Conservation (phyloP, 257 asterid genomes). For the Petunia axillaris region DNA sequence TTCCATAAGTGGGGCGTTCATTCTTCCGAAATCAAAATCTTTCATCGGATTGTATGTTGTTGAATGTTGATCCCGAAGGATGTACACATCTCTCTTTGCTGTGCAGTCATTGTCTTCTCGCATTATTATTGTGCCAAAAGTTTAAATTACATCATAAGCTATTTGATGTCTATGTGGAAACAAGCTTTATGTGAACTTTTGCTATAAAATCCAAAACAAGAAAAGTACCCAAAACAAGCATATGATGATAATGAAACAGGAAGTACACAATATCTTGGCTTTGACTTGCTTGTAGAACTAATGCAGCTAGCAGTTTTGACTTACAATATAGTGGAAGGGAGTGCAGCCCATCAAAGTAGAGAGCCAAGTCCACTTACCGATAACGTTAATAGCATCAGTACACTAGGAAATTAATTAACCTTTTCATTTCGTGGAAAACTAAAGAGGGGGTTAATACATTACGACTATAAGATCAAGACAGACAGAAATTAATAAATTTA, state of each 20-base stretch:
- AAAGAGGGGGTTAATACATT: conserved; percentile 4
- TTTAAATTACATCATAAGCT: background rate
- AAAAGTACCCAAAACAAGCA: background rate
- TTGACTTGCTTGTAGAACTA: background rate
- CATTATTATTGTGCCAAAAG: too few species aligned
- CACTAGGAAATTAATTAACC: conserved; percentile 1
- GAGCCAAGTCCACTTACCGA: background rate
- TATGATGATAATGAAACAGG: too few species aligned
- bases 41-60: too few species aligned
- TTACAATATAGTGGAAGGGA: background rate
- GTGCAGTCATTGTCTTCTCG: too few species aligned
- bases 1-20: too few species aligned
- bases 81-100: too few species aligned
- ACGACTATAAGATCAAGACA: too few species aligned
- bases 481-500: too few species aligned
- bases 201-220: background rate
- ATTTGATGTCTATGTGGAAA: background rate
- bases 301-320: background rate
- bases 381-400: background rate
- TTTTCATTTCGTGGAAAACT: conserved; percentile 5
- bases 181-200: background rate
- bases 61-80: too few species aligned
- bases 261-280: too few species aligned
- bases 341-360: conserved; percentile 19
- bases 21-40: too few species aligned